These are phyloP conservation scores for Ciborinia camelliae DNA, from an alignment of 2,329 filamentous ascomycete species.

Conservation along the genomic window DNA sequence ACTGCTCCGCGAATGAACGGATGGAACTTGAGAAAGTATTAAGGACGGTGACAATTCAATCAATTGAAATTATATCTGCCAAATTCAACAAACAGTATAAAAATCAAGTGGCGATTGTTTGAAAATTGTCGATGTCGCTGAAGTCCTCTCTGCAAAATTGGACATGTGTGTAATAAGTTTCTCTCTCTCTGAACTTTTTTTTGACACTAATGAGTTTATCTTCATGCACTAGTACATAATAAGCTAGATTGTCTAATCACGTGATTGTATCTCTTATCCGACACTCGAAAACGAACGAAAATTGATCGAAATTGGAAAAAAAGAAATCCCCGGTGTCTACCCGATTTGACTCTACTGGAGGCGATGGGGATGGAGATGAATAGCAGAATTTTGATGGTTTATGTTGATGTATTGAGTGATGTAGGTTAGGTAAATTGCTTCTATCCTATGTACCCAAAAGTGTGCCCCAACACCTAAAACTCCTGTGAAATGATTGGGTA, in stretches of 20 bases:
- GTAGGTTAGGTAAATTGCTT: not conserved
- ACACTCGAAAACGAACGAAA: too few species aligned
- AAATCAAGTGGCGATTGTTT: constrained; percentile 22
- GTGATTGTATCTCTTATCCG: not conserved
- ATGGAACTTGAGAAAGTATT: constrained; percentile 19
- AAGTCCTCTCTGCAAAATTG: not conserved
- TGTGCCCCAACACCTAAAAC: not conserved
- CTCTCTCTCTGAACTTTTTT: constrained; percentile 5
- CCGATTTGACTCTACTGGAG: not conserved
- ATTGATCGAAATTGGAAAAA: too few species aligned
- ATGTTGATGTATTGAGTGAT: not conserved
- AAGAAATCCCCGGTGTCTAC: too few species aligned
- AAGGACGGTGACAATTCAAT: constrained; percentile 1
- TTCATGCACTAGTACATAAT: not conserved
- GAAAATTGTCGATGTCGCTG: constrained; percentile 6
- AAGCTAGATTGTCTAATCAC: fast-evolving
- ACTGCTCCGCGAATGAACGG: constrained; percentile 20
- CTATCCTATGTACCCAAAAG: not conserved
- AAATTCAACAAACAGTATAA: constrained; percentile 14
- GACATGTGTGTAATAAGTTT: constrained; percentile 1
- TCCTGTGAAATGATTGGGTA: constrained; percentile 20
- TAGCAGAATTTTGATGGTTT: not conserved
- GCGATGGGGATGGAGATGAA: not conserved
- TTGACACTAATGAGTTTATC: constrained; percentile 12
- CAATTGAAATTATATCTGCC: not conserved